These are phyloP conservation scores for Anthracocystis panici-leucophaei DNA, from an alignment of 1,284 basidiomycete species.

Conservation along the genomic window DNA sequence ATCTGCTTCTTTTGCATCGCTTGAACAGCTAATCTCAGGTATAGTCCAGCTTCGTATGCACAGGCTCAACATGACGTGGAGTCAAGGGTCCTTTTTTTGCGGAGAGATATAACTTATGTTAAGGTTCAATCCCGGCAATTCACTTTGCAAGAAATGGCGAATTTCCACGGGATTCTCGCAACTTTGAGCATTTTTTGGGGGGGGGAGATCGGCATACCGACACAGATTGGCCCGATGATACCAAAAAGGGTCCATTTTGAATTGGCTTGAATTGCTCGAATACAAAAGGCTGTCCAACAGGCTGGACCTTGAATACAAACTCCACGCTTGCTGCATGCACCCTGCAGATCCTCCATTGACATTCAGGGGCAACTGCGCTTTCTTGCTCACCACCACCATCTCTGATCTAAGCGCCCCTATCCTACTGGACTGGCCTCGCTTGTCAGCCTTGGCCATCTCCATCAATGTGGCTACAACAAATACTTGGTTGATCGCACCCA, in stretches of 20 bases:
- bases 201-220: no score
- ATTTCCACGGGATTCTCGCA: constrained; percentile 43
- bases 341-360: constrained; percentile 24
- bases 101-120: background rate
- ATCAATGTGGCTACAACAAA: no score
- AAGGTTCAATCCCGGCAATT: background rate
- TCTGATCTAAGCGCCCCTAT: background rate
- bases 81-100: background rate
- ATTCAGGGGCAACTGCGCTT: constrained; percentile 24
- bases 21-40: no score
- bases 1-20: no score
- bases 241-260: background rate
- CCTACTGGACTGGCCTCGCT: no score
- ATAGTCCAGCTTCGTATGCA: background rate
- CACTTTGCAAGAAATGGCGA: no score
- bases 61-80: background rate
- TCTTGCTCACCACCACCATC: constrained; percentile 4
- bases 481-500: background rate
- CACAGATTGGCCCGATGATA: background rate
- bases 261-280: no score
- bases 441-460: no score
- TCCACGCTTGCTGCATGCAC: constrained; percentile 15
- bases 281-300: background rate
- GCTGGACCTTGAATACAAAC: background rate
- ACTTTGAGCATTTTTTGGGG: background rate